A percentile compares a stretch with the other conserved stretches of the same genome.
Evolutionary conservation across 148 eudicot genomes (phyloP).

Genomic region (Tetragonia tetragonoides): DNA sequence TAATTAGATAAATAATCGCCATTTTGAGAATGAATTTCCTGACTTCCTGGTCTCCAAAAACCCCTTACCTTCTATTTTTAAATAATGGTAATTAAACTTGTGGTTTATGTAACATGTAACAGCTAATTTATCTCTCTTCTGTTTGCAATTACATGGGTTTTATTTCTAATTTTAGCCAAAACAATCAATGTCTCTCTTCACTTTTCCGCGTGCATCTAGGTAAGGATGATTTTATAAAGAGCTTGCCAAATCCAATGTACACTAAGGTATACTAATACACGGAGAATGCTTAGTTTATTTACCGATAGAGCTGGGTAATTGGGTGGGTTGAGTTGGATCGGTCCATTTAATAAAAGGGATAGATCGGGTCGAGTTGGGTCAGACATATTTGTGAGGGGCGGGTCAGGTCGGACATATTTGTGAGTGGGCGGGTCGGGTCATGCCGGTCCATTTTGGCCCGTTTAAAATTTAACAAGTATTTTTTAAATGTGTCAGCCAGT

Average conservation of each 20-base stretch:
- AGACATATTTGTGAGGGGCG: no score
- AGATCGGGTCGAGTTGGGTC: no score
- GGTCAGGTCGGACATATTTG: no score
- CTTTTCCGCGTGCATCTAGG: slow-evolving; percentile 22
- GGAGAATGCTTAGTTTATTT: no score
- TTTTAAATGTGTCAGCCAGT: no score
- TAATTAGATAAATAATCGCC: slow-evolving; percentile 17
- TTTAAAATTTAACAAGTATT: no score
- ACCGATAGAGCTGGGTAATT: no score
- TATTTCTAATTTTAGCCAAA: slow-evolving; percentile 17
- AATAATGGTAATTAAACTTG: slow-evolving; percentile 6
- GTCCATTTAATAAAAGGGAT: no score
- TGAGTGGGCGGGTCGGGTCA: no score
- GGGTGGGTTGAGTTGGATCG: no score
- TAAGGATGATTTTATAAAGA: background rate
- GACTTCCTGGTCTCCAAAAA: slow-evolving; percentile 11
- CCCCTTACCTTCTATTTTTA: background rate
- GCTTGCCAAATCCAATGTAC: background rate
- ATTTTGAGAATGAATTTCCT: slow-evolving; percentile 11
- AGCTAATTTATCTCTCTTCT: slow-evolving; percentile 25
- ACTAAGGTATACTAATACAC: no score
- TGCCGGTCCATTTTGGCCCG: no score
- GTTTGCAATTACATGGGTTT: background rate
- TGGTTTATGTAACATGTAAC: slow-evolving; percentile 13
- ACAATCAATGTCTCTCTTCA: background rate